These are phyloP conservation scores for Sequoia sempervirens DNA, from an alignment of 75 land plant species.

Conservation along the genomic window DNA sequence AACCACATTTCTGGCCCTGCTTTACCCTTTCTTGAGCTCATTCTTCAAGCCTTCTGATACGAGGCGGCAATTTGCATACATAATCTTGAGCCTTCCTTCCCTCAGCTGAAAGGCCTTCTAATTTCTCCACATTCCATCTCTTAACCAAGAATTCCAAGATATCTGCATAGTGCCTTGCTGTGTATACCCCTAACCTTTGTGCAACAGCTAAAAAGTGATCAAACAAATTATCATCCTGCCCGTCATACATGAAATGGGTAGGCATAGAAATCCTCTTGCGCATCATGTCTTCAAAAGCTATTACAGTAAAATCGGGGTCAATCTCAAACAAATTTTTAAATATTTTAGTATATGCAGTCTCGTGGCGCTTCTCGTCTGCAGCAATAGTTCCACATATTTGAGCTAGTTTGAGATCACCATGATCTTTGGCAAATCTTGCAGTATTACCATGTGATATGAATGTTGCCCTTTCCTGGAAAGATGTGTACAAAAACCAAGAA, in stretches of 20 bases:
- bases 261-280: constrained; percentile 51
- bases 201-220: too few species aligned
- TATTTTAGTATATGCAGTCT: constrained; percentile 47
- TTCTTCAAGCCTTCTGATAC: constrained; percentile 46
- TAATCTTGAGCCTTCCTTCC: constrained; percentile 16
- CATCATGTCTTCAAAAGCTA: constrained; percentile 63
- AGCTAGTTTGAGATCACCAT: too few species aligned
- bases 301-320: constrained; percentile 48
- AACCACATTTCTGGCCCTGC: too few species aligned
- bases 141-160: constrained; percentile 28
- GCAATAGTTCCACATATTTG: too few species aligned
- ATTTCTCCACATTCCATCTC: constrained; percentile 53
- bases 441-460: constrained; percentile 68
- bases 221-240: too few species aligned
- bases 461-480: constrained; percentile 52
- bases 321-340: constrained; percentile 63
- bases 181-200: too few species aligned
- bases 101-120: constrained; percentile 41
- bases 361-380: too few species aligned
- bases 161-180: too few species aligned
- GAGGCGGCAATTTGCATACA: constrained; percentile 40
- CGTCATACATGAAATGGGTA: too few species aligned
- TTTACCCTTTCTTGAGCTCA: constrained; percentile 2
- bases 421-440: constrained; percentile 51
- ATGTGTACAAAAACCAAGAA: constrained; percentile 53